These are phyloP conservation scores for Poa annua DNA, from an alignment of 176 grass and related monocot species.

Conservation along the genomic window DNA sequence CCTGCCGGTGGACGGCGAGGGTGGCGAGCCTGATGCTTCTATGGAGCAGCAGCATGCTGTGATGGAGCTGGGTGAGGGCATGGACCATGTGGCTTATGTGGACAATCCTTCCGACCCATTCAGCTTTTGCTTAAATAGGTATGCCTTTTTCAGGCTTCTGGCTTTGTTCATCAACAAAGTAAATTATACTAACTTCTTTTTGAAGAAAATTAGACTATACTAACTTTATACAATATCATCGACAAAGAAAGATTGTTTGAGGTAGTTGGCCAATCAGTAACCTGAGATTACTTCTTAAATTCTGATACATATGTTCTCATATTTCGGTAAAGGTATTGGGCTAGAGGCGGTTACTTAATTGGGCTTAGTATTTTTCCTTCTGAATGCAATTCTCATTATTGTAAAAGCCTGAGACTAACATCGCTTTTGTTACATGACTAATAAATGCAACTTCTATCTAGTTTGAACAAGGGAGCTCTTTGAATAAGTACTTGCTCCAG, in stretches of 20 bases:
- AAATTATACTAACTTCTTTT: not conserved
- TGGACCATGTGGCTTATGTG: conserved; percentile 41
- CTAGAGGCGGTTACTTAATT: conserved; percentile 15
- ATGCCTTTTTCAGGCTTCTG: conserved; percentile 29
- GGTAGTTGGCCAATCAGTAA: conserved; percentile 12
- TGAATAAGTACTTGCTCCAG: conserved; percentile 5
- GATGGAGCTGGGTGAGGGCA: conserved; percentile 29
- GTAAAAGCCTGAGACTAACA: not conserved
- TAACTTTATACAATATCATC: not conserved
- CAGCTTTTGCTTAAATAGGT: conserved; percentile 85
- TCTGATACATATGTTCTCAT: conserved; percentile 33
- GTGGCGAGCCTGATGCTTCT: conserved; percentile 32
- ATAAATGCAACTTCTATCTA: conserved; percentile 9
- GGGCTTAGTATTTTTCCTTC: conserved; percentile 17
- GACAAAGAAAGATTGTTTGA: conserved; percentile 7
- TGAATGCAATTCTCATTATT: conserved; percentile 9
- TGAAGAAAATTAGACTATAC: conserved; percentile 18
- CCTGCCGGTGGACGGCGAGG: conserved; percentile 35
- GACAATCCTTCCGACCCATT: conserved; percentile 54
- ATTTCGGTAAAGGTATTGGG: conserved; percentile 18
- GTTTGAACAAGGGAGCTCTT: not conserved
- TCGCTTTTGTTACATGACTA: conserved; percentile 10
- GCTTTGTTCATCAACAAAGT: conserved; percentile 15
- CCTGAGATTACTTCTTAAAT: conserved; percentile 7
- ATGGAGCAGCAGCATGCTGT: conserved; percentile 55